phyloP scores from a whole-genome alignment of 306 rosid genomes.

The Alnus rubra region DNA sequence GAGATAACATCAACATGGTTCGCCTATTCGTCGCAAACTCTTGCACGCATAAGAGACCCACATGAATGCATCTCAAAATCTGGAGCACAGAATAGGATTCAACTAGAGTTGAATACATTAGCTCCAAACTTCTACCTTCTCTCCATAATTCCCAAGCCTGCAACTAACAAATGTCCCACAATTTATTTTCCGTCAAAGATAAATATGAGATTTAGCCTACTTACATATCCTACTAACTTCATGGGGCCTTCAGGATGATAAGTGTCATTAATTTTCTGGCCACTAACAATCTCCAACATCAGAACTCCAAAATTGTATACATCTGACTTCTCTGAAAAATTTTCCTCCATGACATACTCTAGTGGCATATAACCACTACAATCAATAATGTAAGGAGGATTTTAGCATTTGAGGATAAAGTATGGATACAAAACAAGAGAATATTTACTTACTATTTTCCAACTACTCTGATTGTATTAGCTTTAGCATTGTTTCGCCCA shows the following conservation, averaged over 20 bases:
- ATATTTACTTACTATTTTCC: background rate
- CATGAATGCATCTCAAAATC: conserved; percentile 13
- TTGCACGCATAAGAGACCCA: conserved; percentile 19
- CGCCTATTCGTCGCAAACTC: conserved; percentile 21
- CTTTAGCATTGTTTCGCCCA: background rate
- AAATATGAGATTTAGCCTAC: background rate
- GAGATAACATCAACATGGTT: conserved; percentile 16
- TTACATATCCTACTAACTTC: conserved; percentile 23
- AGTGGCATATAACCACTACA: conserved; percentile 32
- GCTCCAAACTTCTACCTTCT: background rate
- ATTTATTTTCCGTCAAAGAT: background rate
- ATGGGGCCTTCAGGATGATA: background rate
- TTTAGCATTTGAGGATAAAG: background rate
- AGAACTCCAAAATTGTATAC: conserved; percentile 35
- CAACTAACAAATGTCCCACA: background rate
- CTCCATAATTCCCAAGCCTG: conserved; percentile 22
- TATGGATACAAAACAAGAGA: background rate
- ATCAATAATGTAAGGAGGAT: background rate
- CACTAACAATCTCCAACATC: conserved; percentile 24
- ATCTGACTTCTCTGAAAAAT: conserved; percentile 31
- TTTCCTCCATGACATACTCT: conserved; percentile 23
- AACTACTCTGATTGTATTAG: background rate
- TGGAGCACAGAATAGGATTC: background rate
- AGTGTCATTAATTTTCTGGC: too few species aligned
- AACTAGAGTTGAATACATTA: conserved; percentile 1